Evolutionary conservation across 768 basidiomycete species (phyloP), one percentile per base, ranked within the genome.

Genomic region (Lentinus tigrinus): DNA sequence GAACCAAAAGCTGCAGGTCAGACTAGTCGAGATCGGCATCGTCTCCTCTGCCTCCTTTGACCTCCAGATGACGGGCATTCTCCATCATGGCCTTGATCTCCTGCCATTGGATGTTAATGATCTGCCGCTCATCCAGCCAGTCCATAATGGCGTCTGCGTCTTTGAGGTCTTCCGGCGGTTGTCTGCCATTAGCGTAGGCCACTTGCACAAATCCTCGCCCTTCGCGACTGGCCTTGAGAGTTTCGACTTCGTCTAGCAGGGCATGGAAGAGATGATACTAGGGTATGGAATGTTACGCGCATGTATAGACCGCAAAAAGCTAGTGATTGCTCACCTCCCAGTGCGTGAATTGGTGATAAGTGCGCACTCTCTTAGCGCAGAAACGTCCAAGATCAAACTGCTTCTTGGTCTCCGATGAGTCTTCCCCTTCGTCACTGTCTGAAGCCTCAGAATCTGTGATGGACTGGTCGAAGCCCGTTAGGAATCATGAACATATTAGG

Each of bases 131-230:
- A 58, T 91, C 91, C 10, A 94, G 78, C 89, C 90, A 92, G 23
- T 90, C 88, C 74, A 87, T 87, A 37, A 93, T 76, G n/a, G 73
- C 83, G 65, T 93, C 89, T n/a, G 87, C 88, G 64, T 93, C 84
- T 13, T 76, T 70, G 34, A 87, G 74, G 64, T 93, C 85, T 39
- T 83, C 71, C 0, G 91, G 91, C 19, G 88, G 88, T 55, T 77
- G 67, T 61, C 73, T 73, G 2, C 82, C 82, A 26, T 78, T 80
- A 9, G 75, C 71, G 64, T 78, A 84, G 7, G 85, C 81, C 23
- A 89, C 77, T 26, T 80, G 81, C 64, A 86, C 79, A 70, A 86
- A 91, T 4, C 64, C 63, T 4, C 70, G 66, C n/a, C 74, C 77
- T 36, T 63, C 63, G 9, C 74, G 75, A 51, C 66, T 68, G 37